Base-by-base conservation (phyloP, 192 early-diverging fungal species). In the Coemansia sp. region DNA sequence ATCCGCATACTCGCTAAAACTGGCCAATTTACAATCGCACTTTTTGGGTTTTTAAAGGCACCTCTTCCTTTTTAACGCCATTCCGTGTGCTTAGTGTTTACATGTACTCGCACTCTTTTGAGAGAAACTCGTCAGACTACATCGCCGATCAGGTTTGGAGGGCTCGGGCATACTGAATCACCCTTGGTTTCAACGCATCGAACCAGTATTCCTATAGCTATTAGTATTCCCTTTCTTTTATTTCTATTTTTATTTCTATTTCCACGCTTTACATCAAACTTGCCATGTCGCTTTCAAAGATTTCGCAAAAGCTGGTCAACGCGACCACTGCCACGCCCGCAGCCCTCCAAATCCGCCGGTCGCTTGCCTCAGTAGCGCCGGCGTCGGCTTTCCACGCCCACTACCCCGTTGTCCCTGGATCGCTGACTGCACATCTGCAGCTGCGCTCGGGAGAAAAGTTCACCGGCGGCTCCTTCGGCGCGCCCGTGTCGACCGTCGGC, bases 101-200 rank as follows among this genome's bases (percentile, higher is more conserved):
- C 62, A 90, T 90, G 88, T 92, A 92, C 82, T 72, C 81, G 58
- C 93, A 95, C 90, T 84, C 85, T 61, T 83, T 81, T 67, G 93
- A 95, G 85, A 91, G 84, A 75, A 87, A 88, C 80, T 89, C 88
- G 68, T 83, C 89, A 73, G 91, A 95, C 84, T 95, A 95, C 83
- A 88, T 93, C 79, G 84, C 88, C 81, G 91, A 95, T 79, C 91
- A 93, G 81, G 68, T 75, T 57, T 78, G 71, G 64, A 75, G 59
- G 55, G 65, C 75, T 42, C 57, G 64, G 60, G 58, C 58, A 82
- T 71, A 64, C 52, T 71, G 62, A 55, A 62, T 69, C n/a, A n/a
- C n/a, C n/a, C n/a, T n/a, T n/a, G n/a, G n/a, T n/a, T n/a, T n/a
- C n/a, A n/a, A n/a, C n/a, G n/a, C n/a, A n/a, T n/a, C n/a, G n/a